Conservation (phyloP, 352 stramenopile species). For the Phytophthora tubulina region DNA sequence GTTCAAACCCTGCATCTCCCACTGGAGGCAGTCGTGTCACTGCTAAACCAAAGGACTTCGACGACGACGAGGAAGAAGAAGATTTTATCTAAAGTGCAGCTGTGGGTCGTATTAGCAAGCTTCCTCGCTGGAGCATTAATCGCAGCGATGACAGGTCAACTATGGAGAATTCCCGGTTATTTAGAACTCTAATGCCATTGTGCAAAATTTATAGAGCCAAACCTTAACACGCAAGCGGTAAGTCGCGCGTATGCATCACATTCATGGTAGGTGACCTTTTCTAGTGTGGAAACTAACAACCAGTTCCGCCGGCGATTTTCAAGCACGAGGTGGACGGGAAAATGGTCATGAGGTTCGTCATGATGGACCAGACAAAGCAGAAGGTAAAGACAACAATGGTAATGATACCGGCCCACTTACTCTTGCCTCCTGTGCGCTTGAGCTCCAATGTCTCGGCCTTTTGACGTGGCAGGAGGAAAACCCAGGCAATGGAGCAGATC, state of each 20-base stretch:
- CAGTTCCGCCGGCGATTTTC: slow-evolving; percentile 49
- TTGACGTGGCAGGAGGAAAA: slow-evolving; percentile 52
- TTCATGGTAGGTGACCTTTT: not conserved
- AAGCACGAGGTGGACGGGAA: slow-evolving; percentile 50
- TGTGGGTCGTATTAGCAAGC: slow-evolving; percentile 5
- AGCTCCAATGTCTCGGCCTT: slow-evolving; percentile 57
- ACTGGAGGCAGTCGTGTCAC: slow-evolving; percentile 32
- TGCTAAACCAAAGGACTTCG: slow-evolving; percentile 36
- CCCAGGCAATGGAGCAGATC: slow-evolving; percentile 46
- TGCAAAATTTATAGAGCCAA: slow-evolving; percentile 34
- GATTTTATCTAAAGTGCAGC: slow-evolving; percentile 69
- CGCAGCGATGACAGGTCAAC: not conserved
- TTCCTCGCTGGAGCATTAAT: too few relatives aligned
- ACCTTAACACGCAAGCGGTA: not conserved
- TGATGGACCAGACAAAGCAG: slow-evolving; percentile 56
- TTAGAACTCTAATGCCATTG: slow-evolving; percentile 31
- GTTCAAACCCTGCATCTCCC: slow-evolving; percentile 30
- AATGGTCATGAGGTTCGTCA: slow-evolving; percentile 66
- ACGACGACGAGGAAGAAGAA: slow-evolving; percentile 67
- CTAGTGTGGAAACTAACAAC: slow-evolving; percentile 28
- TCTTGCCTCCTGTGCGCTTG: slow-evolving; percentile 47
- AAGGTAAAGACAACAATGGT: slow-evolving; percentile 53
- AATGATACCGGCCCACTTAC: slow-evolving; percentile 44
- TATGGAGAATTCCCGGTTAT: slow-evolving; percentile 6
- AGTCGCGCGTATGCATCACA: too few relatives aligned